Base-by-base conservation (phyloP, 1,284 basidiomycete genomes). In the Moniliella sp. region DNA sequence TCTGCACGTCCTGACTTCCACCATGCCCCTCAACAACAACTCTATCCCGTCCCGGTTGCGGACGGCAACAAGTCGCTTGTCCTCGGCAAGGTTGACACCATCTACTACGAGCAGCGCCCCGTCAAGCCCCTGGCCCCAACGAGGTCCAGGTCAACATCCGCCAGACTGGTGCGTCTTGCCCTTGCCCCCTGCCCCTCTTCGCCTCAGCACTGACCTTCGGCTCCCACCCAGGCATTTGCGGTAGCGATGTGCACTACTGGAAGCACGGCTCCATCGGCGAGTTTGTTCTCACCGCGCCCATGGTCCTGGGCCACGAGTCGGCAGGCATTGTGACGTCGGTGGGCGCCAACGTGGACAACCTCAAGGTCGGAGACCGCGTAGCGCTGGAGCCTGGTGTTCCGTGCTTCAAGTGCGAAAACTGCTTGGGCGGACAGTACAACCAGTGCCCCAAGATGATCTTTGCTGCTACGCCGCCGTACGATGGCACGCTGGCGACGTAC, bases 121-220 rank as follows among this genome's bases (percentile, higher is more conserved):
- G 88, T 37, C 68, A 77, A 36, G 27, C 44, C 10, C 45, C 50
- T 40, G 66, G 67, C 14, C 70, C 69, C 32, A 68, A 78, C 49
- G 77, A 91, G 50, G 82, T 86, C 27, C 72, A 93, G 18, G 73
- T 94, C 29, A 71, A 80, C 52, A 75, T 93, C 31, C 83, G 83
- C 64, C 84, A 88, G 64, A 33, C 29, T 13, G 21, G 35, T 32
- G 13, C 13, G n/a, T n/a, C n/a, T n/a, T 15, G 18, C 27, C 12
- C 17, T 15, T 7, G 4, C 3, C 18, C 25, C 13, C 3, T 18
- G 30, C 9, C 13, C 7, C 3, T 14, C 9, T 13, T 4, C 5
- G 13, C 1, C 12, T 18, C 4, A 21, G 17, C 18, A n/a, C 12
- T 35, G 33, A 36, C 40, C 33, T 34, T 40, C 30, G 28, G 28